Conservation (phyloP, 139 green algal genomes). For the Chlorella sorokiniana region DNA sequence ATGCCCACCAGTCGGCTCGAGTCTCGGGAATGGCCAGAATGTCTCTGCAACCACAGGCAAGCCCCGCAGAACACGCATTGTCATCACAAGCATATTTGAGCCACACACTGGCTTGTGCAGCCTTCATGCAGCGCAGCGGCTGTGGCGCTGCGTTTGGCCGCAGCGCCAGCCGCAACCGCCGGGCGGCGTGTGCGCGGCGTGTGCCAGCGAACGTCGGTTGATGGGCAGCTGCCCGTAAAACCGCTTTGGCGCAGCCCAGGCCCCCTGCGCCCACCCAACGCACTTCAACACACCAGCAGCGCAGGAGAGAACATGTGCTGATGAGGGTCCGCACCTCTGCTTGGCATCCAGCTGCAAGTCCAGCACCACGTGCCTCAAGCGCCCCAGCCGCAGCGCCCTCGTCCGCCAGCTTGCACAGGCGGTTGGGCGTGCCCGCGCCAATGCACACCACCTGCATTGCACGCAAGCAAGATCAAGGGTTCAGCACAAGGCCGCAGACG, state of each 20-base stretch:
- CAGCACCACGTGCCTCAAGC: conserved; percentile 47
- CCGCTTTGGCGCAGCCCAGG: too few species aligned
- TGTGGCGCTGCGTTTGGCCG: too few species aligned
- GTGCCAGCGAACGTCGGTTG: too few species aligned
- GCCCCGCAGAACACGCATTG: too few species aligned
- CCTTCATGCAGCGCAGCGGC: too few species aligned
- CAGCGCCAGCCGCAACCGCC: too few species aligned
- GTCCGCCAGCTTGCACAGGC: conserved; percentile 47
- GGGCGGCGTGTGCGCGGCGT: too few species aligned
- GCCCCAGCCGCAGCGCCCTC: conserved; percentile 38
- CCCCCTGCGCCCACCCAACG: too few species aligned
- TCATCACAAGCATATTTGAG: too few species aligned
- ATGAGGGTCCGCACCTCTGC: conserved; percentile 25
- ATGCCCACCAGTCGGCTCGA: conserved; percentile 46
- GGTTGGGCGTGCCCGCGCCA: conserved; percentile 54
- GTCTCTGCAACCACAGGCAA: conserved; percentile 26
- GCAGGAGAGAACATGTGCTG: background rate
- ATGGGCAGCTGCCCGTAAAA: too few species aligned
- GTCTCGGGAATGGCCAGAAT: conserved; percentile 56
- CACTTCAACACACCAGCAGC: background rate
- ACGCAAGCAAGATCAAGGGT: background rate
- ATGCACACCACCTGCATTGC: conserved; percentile 9
- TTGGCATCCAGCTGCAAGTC: conserved; percentile 57
- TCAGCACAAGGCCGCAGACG: too few species aligned
- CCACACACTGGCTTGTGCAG: too few species aligned